A percentile compares a stretch with the other conserved stretches of the same genome.
Evolutionary conservation across 1,284 basidiomycete genomes (phyloP).

Genomic region (Rhodofomes roseus): DNA sequence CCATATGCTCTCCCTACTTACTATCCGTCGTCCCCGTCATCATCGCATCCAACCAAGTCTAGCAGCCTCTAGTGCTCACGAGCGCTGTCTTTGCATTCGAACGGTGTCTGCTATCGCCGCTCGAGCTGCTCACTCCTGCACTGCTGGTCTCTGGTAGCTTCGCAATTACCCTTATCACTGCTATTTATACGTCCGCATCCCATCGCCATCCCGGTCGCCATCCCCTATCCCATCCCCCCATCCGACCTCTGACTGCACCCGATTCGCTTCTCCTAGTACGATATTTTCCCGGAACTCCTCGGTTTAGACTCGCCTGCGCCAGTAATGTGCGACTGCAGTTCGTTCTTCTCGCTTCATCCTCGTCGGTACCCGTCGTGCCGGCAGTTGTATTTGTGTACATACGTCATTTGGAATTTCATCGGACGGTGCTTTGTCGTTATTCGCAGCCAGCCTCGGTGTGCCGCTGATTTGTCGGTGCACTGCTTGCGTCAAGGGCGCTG

Average conservation of each 20-base stretch:
- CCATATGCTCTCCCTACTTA: neutral
- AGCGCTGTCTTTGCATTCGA: neutral
- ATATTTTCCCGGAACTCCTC: neutral
- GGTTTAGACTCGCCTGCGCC: neutral
- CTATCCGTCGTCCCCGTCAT: neutral
- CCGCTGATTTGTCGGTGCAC: too few species aligned
- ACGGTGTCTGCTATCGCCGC: neutral
- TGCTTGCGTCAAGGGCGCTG: too few species aligned
- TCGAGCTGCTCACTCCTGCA: neutral
- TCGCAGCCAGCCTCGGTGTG: too few species aligned
- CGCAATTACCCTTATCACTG: neutral
- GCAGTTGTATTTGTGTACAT: constrained; percentile 1
- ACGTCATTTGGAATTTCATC: neutral
- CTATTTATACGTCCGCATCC: neutral
- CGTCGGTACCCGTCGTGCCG: neutral
- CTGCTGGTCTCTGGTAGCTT: neutral
- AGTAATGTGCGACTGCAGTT: neutral
- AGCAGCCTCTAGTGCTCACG: neutral
- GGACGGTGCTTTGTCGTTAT: neutral
- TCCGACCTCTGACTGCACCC: neutral
- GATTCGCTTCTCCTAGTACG: neutral
- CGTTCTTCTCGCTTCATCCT: neutral
- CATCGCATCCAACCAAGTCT: neutral
- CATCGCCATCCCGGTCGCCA: neutral
- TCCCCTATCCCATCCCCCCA: neutral